A percentile compares a stretch with the other conserved stretches of the same genome.
These are phyloP conservation scores for Avicennia marina DNA, from an alignment of 257 asterid genomes.

Conservation along the genomic window DNA sequence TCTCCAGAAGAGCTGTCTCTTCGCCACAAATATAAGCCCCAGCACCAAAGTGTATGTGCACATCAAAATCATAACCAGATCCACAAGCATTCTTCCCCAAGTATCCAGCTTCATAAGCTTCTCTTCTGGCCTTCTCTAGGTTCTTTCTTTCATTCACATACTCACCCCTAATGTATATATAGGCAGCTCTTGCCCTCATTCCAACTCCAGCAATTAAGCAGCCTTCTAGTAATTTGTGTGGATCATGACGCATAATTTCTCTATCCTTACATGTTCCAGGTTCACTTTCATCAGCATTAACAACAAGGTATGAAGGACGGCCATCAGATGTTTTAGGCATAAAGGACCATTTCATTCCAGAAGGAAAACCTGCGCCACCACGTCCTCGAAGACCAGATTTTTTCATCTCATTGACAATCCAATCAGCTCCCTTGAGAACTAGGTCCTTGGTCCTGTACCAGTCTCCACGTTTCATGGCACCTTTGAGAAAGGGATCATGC, in stretches of 20 bases:
- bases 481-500: conserved; percentile 91
- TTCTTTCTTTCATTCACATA: conserved; percentile 87
- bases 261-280: conserved; percentile 99
- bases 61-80: conserved; percentile 92
- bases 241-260: conserved; percentile 99
- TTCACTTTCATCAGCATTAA: conserved; percentile 98
- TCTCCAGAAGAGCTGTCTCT: conserved; percentile 97
- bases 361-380: conserved; percentile 99
- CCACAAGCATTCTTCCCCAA: conserved; percentile 98
- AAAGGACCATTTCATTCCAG: conserved; percentile 99
- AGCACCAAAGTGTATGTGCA: conserved; percentile 93
- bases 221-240: conserved; percentile 95
- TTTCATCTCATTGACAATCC: conserved; percentile 95
- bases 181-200: conserved; percentile 95
- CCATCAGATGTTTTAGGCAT: conserved; percentile 98
- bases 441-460: conserved; percentile 97
- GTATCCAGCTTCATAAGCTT: conserved; percentile 85
- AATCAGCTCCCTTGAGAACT: conserved; percentile 85
- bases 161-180: conserved; percentile 94
- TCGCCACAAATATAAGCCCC: conserved; percentile 99
- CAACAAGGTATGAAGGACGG: conserved; percentile 96
- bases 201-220: conserved; percentile 98
- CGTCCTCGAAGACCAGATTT: conserved; percentile 99
- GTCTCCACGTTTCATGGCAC: conserved; percentile 97
- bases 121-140: conserved; percentile 85